Evolutionary conservation across 108 stramenopile genomes (phyloP).

Genomic region (Nannochloropsis granulata): DNA sequence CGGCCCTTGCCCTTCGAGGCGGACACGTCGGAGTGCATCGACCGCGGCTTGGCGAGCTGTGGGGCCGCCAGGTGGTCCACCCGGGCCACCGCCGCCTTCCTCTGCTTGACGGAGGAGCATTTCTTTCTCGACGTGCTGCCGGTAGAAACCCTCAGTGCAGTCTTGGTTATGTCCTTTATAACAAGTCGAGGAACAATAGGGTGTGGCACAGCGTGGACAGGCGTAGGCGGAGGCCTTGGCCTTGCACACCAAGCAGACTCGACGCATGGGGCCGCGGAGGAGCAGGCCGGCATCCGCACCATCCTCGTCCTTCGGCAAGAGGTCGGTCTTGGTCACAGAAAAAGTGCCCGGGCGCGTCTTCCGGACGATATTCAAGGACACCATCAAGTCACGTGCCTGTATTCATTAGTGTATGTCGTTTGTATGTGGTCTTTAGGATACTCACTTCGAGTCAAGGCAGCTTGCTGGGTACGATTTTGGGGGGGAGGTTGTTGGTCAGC

Average conservation of each 20-base stretch:
- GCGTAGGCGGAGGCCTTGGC: neutral
- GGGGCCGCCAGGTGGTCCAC: neutral
- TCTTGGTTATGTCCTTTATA: neutral
- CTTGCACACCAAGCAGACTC: neutral
- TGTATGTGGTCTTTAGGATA: too few relatives aligned
- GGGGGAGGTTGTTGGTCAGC: too few relatives aligned
- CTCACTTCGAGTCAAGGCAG: too few relatives aligned
- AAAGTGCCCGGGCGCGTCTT: neutral
- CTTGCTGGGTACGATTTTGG: too few relatives aligned
- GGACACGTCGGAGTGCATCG: neutral
- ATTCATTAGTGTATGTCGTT: too few relatives aligned
- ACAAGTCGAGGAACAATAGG: neutral
- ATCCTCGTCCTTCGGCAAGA: neutral
- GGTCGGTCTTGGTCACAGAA: neutral
- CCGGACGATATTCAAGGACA: neutral
- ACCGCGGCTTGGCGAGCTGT: neutral
- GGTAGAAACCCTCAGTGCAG: neutral
- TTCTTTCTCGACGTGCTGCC: neutral
- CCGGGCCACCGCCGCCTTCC: neutral
- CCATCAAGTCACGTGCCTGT: neutral
- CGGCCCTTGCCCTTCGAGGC: neutral
- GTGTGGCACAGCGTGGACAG: neutral
- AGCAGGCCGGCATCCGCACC: neutral
- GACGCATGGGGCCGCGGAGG: neutral
- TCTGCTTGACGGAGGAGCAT: neutral